Conservation (phyloP, 176 grass and related monocot genomes). For the barley (Hordeum vulgare) region DNA sequence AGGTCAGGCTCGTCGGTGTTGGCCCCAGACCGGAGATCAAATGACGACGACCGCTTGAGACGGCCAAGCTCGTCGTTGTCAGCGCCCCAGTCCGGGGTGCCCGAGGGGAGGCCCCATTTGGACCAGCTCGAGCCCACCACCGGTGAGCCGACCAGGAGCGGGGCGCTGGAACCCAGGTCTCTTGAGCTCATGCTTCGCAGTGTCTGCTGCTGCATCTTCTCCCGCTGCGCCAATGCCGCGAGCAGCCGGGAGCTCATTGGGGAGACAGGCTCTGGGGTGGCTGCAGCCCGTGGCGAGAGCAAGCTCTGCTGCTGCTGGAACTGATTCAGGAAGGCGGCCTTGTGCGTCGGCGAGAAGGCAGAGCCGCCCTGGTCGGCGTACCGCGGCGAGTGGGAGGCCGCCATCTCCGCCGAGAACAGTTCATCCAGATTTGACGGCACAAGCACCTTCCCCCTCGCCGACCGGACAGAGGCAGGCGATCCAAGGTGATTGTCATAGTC, state of each 20-base stretch:
- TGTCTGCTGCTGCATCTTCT: conserved; percentile 64
- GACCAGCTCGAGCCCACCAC: conserved; percentile 45
- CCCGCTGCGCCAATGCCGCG: conserved; percentile 30
- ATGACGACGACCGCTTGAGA: conserved; percentile 56
- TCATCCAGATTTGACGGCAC: conserved; percentile 51
- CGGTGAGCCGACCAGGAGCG: conserved; percentile 34
- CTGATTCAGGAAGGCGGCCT: conserved; percentile 39
- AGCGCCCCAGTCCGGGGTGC: conserved; percentile 47
- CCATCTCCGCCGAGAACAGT: conserved; percentile 40
- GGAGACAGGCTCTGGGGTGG: conserved; percentile 35
- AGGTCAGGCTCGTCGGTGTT: conserved; percentile 51
- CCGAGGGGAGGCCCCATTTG: conserved; percentile 46
- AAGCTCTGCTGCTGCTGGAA: conserved; percentile 61
- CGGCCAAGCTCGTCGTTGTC: conserved; percentile 51
- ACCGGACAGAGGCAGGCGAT: conserved; percentile 27
- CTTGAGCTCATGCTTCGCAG: conserved; percentile 68
- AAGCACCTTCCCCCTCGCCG: conserved; percentile 28
- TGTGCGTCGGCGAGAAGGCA: conserved; percentile 36
- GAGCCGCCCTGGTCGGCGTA: conserved; percentile 31
- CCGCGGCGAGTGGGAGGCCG: conserved; percentile 28
- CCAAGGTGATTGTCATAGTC: conserved; percentile 34
- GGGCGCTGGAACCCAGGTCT: conserved; percentile 31
- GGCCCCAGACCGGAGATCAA: conserved; percentile 34
- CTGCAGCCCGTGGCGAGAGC: conserved; percentile 30
- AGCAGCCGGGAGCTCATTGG: conserved; percentile 54